Base-by-base conservation (phyloP, 352 stramenopile genomes). In the Halophytophthora polymorphica region DNA sequence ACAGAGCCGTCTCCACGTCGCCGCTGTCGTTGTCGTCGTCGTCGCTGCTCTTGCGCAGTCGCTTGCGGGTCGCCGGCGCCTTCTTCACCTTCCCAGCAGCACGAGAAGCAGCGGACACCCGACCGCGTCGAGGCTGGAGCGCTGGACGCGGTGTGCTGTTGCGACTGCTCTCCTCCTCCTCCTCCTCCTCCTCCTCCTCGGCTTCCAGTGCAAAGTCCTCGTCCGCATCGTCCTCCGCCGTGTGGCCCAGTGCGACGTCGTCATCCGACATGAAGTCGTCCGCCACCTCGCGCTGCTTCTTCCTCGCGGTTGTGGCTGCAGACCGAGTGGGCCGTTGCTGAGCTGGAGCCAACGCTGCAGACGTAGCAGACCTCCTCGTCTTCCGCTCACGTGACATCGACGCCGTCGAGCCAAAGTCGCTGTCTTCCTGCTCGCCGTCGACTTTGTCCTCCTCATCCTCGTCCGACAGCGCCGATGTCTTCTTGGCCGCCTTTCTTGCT, bases 161-260 rank as follows among this genome's bases (percentile, higher is more conserved):
- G 18, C 25, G 25, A 31, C 25, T 8, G 25, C 25, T 39, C n/a
- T 17, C 22, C 38, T 52, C 35, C 36, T 56, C 47, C 28, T 50
- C 21, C 23, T 83, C 67, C 23, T 78, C 79, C 49, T 85, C 73
- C 3, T 78, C 69, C 25, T 66, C 66, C 6, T 70, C 53, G 3
- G 76, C 61, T 2, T 70, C 64, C 45, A 77, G 62, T 25, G 88
- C 70, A 22, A 71, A 88, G 37, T 88, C 73, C 19, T 87, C 79
- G 37, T 88, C 74, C 15, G 61, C 72, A 42, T 90, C 79, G 56
- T 87, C 63, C 18, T 81, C 76, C 3, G 19, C 64, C 33, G 17
- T 57, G 17, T 63, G 51, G 11, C 71, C 46, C 35, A 71, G n/a
- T n/a, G n/a, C n/a, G n/a, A n/a, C 53, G 8, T 83, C 68, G 6